Percentiles rank a stretch among this genome's conserved stretches.
Evolutionary conservation across 164 flowering plant species (phyloP).

Genomic region (Magnolia kwangsiensis): DNA sequence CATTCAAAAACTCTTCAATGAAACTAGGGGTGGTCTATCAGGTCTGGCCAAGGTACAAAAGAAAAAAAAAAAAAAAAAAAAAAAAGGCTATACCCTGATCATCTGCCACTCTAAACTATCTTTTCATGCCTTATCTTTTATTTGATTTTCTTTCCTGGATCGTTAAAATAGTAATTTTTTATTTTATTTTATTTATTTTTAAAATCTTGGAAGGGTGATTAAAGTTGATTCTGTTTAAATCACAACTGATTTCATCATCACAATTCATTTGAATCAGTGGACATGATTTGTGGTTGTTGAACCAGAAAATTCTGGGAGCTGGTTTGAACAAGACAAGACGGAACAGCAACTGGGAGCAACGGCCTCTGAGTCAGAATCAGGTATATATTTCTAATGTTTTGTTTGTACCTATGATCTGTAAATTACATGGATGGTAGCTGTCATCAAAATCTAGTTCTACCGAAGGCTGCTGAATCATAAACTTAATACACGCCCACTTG

Average conservation of each 20-base stretch:
- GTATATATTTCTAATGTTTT: slow-evolving; percentile 26
- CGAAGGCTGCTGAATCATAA: background rate
- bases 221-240: background rate
- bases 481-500: background rate
- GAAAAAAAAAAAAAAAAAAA: too few species aligned
- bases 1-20: slow-evolving; percentile 79
- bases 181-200: background rate
- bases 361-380: slow-evolving; percentile 77
- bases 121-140: background rate
- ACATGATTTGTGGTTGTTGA: slow-evolving; percentile 4
- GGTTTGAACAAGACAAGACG: slow-evolving; percentile 88
- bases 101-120: background rate
- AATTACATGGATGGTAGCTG: background rate
- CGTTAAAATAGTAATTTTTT: background rate
- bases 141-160: background rate
- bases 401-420: background rate
- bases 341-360: slow-evolving; percentile 93
- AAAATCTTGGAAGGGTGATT: background rate
- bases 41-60: slow-evolving; percentile 72
- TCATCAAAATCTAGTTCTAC: background rate
- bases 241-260: background rate
- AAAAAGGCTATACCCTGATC: background rate
- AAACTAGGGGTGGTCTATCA: slow-evolving; percentile 81
- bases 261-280: background rate
- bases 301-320: slow-evolving; percentile 78